Evolutionary conservation across 1,139 yeast genomes (phyloP).

Genomic region (Hanseniaspora gamundiae): DNA sequence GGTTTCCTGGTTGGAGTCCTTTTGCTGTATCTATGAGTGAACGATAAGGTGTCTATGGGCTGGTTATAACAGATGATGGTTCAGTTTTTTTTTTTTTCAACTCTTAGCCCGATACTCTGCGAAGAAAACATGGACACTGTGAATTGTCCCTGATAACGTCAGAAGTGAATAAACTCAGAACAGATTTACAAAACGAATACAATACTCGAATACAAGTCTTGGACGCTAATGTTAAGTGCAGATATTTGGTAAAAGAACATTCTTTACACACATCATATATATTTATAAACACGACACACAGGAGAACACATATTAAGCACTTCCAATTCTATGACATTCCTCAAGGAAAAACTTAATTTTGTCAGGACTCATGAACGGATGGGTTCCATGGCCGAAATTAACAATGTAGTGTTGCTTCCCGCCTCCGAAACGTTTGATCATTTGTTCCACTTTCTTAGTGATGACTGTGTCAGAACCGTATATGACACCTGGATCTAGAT

Average conservation of each 20-base stretch:
- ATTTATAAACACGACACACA: too few species aligned
- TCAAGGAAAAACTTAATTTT: conserved; percentile 70
- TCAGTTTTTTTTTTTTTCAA: too few species aligned
- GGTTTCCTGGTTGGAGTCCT: too few species aligned
- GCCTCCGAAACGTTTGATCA: conserved; percentile 85
- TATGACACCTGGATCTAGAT: conserved; percentile 88
- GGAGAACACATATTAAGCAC: too few species aligned
- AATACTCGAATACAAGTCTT: too few species aligned
- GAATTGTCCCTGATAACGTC: too few species aligned
- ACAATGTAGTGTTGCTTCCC: conserved; percentile 85
- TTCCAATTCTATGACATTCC: conserved; percentile 78
- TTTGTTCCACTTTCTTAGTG: conserved; percentile 65
- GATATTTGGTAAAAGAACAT: neutral
- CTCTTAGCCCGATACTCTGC: too few species aligned
- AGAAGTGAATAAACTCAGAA: too few species aligned
- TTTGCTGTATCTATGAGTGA: neutral
- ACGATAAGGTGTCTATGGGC: neutral
- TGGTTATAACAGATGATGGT: too few species aligned
- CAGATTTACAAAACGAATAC: too few species aligned
- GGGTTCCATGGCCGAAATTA: conserved; percentile 96
- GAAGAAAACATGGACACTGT: too few species aligned
- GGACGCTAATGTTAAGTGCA: neutral
- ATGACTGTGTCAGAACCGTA: conserved; percentile 82
- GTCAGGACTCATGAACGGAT: conserved; percentile 92
- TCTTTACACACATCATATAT: too few species aligned